Evolutionary conservation across 306 rosid genomes (phyloP).

Genomic region (Oxytropis ochrocephala): DNA sequence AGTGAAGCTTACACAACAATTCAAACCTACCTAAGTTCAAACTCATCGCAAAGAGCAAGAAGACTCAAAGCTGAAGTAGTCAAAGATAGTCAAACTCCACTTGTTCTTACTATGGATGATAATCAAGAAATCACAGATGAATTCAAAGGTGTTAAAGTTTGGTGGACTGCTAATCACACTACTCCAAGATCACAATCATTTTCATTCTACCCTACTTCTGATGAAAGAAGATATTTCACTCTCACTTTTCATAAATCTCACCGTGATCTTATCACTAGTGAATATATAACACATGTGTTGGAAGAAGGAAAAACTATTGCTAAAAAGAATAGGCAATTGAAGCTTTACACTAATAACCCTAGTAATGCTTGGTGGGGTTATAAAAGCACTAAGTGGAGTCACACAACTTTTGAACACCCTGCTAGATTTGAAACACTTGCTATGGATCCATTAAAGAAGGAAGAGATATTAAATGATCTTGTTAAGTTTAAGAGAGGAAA

Average conservation of each 20-base stretch:
- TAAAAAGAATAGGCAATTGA: not conserved
- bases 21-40: not conserved
- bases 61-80: constrained; percentile 20
- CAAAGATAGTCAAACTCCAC: constrained; percentile 27
- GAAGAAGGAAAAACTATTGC: not conserved
- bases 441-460: not conserved
- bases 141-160: not conserved
- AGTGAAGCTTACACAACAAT: not conserved
- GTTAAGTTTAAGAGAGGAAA: not conserved
- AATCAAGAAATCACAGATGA: not conserved
- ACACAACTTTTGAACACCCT: not conserved
- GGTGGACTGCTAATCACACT: not conserved
- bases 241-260: not conserved
- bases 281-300: not conserved
- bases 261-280: not conserved
- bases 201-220: not conserved
- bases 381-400: not conserved
- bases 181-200: not conserved
- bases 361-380: not conserved
- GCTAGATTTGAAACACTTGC: not conserved
- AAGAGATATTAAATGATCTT: not conserved
- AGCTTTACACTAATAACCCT: not conserved
- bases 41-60: not conserved
- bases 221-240: not conserved
- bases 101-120: not conserved